Conservation (phyloP, 2,329 filamentous ascomycete species). For the Cordyceps tenuipes region DNA sequence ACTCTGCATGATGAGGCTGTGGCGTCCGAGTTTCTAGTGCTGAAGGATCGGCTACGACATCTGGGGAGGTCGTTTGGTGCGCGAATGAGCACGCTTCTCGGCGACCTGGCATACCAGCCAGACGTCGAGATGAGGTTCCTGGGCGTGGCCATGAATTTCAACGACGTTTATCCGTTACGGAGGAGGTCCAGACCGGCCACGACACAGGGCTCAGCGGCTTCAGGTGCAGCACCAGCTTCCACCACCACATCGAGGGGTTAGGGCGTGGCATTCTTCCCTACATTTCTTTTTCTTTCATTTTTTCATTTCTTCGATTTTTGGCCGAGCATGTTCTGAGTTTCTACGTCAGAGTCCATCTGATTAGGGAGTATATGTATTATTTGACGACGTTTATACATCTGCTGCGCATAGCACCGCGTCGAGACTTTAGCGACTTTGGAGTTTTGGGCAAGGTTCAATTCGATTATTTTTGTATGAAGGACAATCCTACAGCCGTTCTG, state of each 20-base stretch:
- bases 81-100: constrained; percentile 71
- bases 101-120: constrained; percentile 85
- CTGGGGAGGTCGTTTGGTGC: constrained; percentile 69
- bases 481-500: too few relatives aligned
- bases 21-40: constrained; percentile 57
- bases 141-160: constrained; percentile 98
- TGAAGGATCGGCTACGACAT: constrained; percentile 64
- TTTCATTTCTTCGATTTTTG: background rate
- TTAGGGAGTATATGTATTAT: too few relatives aligned
- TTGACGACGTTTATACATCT: background rate
- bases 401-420: background rate
- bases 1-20: constrained; percentile 46
- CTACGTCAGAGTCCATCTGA: background rate
- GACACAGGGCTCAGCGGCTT: background rate
- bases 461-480: too few relatives aligned
- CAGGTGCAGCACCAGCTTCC: background rate
- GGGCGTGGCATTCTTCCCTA: too few relatives aligned
- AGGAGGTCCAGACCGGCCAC: background rate
- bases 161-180: constrained; percentile 64
- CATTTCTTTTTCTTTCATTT: too few relatives aligned
- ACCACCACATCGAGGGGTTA: background rate
- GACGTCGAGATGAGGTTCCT: constrained; percentile 94
- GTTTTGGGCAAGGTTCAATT: too few relatives aligned
- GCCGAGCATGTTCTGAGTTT: background rate
- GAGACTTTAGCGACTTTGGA: too few relatives aligned